Evolutionary conservation across 2,329 filamentous ascomycete species (phyloP).

Genomic region (Plenodomus biglobosus): DNA sequence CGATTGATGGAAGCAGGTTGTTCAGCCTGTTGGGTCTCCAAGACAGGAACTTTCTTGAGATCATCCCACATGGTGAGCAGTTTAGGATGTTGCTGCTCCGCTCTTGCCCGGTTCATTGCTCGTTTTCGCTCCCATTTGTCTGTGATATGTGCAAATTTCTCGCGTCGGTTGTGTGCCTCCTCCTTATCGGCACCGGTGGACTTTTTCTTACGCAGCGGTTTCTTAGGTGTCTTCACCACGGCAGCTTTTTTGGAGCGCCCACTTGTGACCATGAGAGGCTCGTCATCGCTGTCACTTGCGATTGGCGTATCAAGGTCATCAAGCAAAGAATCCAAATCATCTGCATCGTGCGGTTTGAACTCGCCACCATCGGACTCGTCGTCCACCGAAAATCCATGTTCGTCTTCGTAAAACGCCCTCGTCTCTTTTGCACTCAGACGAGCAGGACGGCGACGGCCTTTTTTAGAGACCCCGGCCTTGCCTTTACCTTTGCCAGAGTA

Average conservation of each 20-base stretch:
- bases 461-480: conserved; percentile 15
- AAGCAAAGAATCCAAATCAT: conserved; percentile 24
- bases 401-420: neutral
- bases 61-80: conserved; percentile 84
- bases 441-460: conserved; percentile 19
- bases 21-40: conserved; percentile 64
- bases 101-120: conserved; percentile 61
- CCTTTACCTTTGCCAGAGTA: conserved; percentile 25
- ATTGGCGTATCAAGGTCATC: conserved; percentile 20
- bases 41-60: conserved; percentile 66
- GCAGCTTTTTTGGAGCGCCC: conserved; percentile 20
- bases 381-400: conserved; percentile 11
- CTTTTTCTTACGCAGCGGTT: conserved; percentile 29
- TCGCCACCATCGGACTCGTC: conserved; percentile 33
- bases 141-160: conserved; percentile 38
- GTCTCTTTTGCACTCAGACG: conserved; percentile 26
- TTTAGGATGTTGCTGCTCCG: conserved; percentile 76
- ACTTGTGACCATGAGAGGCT: conserved; percentile 24
- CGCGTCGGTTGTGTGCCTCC: conserved; percentile 20
- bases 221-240: conserved; percentile 11
- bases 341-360: conserved; percentile 29
- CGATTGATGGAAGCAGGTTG: conserved; percentile 80
- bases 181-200: conserved; percentile 25
- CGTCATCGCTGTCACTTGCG: conserved; percentile 32
- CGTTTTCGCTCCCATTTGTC: conserved; percentile 48